Conservation (phyloP, 768 basidiomycete genomes). For the Lactarius trivialis region DNA sequence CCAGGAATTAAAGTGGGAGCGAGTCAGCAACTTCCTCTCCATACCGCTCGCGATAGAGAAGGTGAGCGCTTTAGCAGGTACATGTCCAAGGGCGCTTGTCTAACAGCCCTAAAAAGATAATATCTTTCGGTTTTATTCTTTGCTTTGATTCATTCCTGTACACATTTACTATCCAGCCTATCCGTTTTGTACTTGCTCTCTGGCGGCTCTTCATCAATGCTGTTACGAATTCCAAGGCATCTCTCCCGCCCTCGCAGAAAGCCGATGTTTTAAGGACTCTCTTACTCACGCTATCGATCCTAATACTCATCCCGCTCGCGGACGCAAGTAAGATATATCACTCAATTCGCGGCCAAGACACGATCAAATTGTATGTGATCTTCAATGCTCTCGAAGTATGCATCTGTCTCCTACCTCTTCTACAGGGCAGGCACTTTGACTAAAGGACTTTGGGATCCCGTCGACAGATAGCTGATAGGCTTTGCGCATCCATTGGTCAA, state of each 20-base stretch:
- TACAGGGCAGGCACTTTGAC: not conserved
- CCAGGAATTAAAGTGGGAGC: slow-evolving; percentile 91
- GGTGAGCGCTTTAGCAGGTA: slow-evolving; percentile 37
- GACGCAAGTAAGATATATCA: slow-evolving; percentile 99
- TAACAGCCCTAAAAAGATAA: slow-evolving; percentile 47
- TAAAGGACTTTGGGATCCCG: not conserved
- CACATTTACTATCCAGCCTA: slow-evolving; percentile 95
- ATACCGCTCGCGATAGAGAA: slow-evolving; percentile 94
- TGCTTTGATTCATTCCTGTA: slow-evolving; percentile 97
- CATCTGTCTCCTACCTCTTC: slow-evolving; percentile 10
- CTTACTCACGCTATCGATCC: slow-evolving; percentile 65
- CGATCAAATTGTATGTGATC: slow-evolving; percentile 97
- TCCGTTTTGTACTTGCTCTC: slow-evolving; percentile 68
- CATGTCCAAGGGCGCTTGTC: not conserved
- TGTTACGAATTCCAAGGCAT: slow-evolving; percentile 39
- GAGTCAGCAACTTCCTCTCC: slow-evolving; percentile 90
- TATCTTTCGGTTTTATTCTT: slow-evolving; percentile 85
- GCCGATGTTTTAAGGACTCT: slow-evolving; percentile 83
- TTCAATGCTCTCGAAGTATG: slow-evolving; percentile 96
- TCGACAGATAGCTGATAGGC: slow-evolving; percentile 81
- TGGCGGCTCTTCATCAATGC: slow-evolving; percentile 48
- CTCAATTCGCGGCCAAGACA: slow-evolving; percentile 94
- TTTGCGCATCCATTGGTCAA: slow-evolving; percentile 95
- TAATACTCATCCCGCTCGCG: slow-evolving; percentile 73
- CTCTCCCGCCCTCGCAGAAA: slow-evolving; percentile 82